These are phyloP conservation scores for Hypericum perforatum DNA, from an alignment of 345 rosid species.

Conservation along the genomic window DNA sequence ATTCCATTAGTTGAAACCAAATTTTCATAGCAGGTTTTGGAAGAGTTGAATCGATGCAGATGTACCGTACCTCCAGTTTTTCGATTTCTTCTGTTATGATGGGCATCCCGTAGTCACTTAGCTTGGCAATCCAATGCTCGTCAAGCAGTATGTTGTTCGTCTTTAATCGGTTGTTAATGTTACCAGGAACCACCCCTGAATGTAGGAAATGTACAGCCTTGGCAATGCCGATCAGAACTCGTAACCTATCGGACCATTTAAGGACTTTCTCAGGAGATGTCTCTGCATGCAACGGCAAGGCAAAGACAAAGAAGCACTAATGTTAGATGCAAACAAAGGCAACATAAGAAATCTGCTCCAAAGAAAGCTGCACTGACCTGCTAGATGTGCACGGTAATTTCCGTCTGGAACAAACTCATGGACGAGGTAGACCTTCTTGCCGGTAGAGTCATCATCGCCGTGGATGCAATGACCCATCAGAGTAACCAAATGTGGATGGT, in stretches of 20 bases:
- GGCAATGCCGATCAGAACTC: conserved; percentile 71
- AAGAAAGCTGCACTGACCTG: conserved; percentile 44
- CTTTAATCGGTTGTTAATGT: conserved; percentile 54
- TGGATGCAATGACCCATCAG: conserved; percentile 79
- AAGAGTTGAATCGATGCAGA: not conserved
- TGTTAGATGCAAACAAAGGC: not conserved
- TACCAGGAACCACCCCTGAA: conserved; percentile 73
- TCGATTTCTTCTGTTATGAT: conserved; percentile 55
- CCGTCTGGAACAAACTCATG: conserved; percentile 64
- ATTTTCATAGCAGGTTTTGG: conserved; percentile 9
- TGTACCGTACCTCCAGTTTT: conserved; percentile 49
- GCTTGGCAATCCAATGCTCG: conserved; percentile 79
- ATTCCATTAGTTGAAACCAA: conserved; percentile 8
- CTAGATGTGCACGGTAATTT: conserved; percentile 54
- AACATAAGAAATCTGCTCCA: not conserved
- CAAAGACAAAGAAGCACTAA: conserved; percentile 4
- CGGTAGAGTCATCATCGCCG: conserved; percentile 33
- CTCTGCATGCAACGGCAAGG: conserved; percentile 32
- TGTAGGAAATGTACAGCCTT: conserved; percentile 95
- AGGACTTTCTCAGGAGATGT: conserved; percentile 56
- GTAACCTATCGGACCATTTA: conserved; percentile 77
- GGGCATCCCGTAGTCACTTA: conserved; percentile 88
- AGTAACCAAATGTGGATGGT: conserved; percentile 82
- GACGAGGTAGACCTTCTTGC: conserved; percentile 54
- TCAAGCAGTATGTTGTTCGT: conserved; percentile 82